These are phyloP conservation scores for Metarhizium sp. DNA, from an alignment of 2,329 filamentous ascomycete species.

Conservation along the genomic window DNA sequence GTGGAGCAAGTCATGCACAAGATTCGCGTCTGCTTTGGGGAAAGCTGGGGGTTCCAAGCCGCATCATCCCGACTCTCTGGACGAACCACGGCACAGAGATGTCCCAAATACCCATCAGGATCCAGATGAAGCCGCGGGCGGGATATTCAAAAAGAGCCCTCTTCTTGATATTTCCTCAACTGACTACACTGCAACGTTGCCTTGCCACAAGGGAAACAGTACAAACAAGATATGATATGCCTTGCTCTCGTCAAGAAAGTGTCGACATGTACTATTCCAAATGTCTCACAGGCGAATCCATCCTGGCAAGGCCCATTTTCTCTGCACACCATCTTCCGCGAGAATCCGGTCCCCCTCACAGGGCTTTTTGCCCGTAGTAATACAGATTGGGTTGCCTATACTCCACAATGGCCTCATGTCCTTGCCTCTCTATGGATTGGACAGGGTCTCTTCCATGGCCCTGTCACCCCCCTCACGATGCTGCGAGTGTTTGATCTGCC, in stretches of 20 bases:
- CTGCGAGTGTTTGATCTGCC: slow-evolving; percentile 1
- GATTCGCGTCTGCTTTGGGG: neutral
- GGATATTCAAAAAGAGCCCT: neutral
- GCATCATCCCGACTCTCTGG: neutral
- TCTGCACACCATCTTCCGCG: neutral
- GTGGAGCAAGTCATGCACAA: neutral
- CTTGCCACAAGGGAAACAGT: neutral
- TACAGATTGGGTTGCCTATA: neutral
- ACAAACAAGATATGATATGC: neutral
- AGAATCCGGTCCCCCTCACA: neutral
- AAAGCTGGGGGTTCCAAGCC: neutral
- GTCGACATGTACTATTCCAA: neutral
- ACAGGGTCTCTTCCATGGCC: neutral
- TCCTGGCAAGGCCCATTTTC: neutral
- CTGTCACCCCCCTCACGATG: neutral
- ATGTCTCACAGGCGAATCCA: neutral
- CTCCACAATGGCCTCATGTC: slow-evolving; percentile 3
- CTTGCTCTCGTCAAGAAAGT: neutral
- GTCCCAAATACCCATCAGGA: neutral
- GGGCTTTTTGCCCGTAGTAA: neutral
- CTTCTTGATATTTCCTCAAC: neutral
- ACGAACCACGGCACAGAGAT: neutral
- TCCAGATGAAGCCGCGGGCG: neutral
- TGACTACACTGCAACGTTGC: neutral
- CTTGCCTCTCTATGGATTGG: neutral